Conservation (phyloP, 2,329 filamentous ascomycete species). For the Paracorniculantispora psalliotae region DNA sequence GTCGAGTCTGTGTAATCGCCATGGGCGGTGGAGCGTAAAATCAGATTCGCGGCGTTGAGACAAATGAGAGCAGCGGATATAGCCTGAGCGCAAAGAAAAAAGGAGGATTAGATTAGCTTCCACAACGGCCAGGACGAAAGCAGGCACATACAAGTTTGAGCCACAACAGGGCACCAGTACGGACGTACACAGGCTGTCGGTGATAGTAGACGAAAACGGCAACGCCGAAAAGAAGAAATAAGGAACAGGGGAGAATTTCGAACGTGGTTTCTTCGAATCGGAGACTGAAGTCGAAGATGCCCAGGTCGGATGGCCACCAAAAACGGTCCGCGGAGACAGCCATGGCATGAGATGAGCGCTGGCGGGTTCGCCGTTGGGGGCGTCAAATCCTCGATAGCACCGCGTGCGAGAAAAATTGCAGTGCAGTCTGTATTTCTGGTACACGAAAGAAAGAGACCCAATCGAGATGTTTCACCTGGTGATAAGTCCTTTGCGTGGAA, state of each 20-base stretch:
- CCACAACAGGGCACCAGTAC: background rate
- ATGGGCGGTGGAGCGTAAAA: background rate
- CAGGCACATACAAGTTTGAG: background rate
- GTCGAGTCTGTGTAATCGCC: background rate
- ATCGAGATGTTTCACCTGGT: too few species aligned
- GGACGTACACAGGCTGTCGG: background rate
- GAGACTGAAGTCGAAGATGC: background rate
- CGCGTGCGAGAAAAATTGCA: too few species aligned
- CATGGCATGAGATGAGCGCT: too few species aligned
- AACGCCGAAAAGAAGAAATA: background rate
- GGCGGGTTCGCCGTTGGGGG: too few species aligned
- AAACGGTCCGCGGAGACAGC: background rate
- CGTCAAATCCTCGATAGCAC: too few species aligned
- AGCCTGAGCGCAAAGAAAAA: too few species aligned
- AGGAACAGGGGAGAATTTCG: background rate
- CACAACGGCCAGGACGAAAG: too few species aligned
- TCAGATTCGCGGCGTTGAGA: background rate
- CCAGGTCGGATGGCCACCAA: background rate
- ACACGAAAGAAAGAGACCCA: too few species aligned
- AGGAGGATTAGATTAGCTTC: too few species aligned
- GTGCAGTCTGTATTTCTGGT: too few species aligned
- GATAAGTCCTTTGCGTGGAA: too few species aligned
- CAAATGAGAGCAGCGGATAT: background rate
- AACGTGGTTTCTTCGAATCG: background rate
- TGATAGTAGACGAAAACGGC: background rate